Conservation (phyloP, 2,329 filamentous ascomycete species). For the Pseudopyrenochaeta lycopersici region DNA sequence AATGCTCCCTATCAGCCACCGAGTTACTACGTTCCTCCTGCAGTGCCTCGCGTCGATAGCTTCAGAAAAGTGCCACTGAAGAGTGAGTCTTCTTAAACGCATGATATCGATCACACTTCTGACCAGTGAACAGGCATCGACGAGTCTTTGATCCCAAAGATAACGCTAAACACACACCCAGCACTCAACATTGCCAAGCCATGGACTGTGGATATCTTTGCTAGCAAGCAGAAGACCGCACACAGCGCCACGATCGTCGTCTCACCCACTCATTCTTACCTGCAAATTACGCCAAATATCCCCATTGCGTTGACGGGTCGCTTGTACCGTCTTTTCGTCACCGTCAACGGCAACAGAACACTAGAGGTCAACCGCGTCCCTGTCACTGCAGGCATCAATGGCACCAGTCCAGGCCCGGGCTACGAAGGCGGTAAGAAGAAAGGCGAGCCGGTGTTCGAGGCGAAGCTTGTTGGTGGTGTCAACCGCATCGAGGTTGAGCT, state of each 20-base stretch:
- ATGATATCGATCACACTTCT: constrained; percentile 13
- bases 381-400: constrained; percentile 47
- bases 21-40: constrained; percentile 40
- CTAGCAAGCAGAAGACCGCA: constrained; percentile 71
- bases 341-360: constrained; percentile 70
- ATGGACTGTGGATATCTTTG: constrained; percentile 70
- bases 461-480: constrained; percentile 73
- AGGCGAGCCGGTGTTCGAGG: constrained; percentile 77
- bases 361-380: constrained; percentile 67
- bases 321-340: constrained; percentile 79
- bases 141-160: constrained; percentile 72
- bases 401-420: constrained; percentile 25
- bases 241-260: constrained; percentile 78
- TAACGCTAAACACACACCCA: constrained; percentile 74
- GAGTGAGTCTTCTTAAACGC: constrained; percentile 50
- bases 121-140: constrained; percentile 37
- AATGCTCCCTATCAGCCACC: constrained; percentile 43
- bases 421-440: constrained; percentile 52
- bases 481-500: constrained; percentile 83
- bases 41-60: constrained; percentile 39
- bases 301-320: constrained; percentile 70
- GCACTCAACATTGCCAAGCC: constrained; percentile 68
- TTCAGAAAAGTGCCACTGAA: constrained; percentile 51
- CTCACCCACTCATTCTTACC: constrained; percentile 71
- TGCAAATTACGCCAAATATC: constrained; percentile 75